Evolutionary conservation across 352 stramenopile genomes (phyloP).

Genomic region (Phytophthora sp.): DNA sequence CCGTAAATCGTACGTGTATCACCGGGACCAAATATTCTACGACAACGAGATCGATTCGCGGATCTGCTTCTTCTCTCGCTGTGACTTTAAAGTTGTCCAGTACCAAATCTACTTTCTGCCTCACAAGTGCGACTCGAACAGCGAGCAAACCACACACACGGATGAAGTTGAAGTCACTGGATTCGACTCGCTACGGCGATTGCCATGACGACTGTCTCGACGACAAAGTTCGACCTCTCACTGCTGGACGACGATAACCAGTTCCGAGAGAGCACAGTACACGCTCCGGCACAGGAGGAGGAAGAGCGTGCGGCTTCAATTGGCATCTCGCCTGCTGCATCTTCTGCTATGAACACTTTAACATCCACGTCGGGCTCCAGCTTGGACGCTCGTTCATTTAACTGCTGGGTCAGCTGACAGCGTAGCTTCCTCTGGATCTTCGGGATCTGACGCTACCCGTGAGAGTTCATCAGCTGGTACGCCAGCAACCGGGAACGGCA

Average conservation of each 20-base stretch:
- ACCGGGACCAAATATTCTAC: conserved; percentile 12
- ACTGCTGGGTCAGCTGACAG: background rate
- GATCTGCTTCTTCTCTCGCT: conserved; percentile 14
- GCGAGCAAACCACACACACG: background rate
- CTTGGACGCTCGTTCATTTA: background rate
- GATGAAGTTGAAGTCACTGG: conserved; percentile 30
- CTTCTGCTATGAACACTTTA: background rate
- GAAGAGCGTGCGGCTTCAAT: conserved; percentile 22
- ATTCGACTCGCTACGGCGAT: conserved; percentile 18
- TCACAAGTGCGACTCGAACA: background rate
- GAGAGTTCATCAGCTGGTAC: background rate
- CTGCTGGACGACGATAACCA: conserved; percentile 22
- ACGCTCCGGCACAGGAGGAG: conserved; percentile 17
- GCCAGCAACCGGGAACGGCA: background rate
- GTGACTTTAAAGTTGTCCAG: conserved; percentile 16
- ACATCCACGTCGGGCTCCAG: background rate
- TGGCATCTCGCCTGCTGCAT: background rate
- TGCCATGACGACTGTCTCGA: conserved; percentile 11
- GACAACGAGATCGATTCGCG: conserved; percentile 13
- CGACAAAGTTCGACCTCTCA: conserved; percentile 23
- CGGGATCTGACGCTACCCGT: background rate
- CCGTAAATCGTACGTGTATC: too few species aligned
- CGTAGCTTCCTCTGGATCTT: background rate
- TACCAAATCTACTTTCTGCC: conserved; percentile 13
- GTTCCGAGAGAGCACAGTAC: conserved; percentile 14